Conservation (phyloP, 345 rosid genomes). For the Hirschfeldia incana region DNA sequence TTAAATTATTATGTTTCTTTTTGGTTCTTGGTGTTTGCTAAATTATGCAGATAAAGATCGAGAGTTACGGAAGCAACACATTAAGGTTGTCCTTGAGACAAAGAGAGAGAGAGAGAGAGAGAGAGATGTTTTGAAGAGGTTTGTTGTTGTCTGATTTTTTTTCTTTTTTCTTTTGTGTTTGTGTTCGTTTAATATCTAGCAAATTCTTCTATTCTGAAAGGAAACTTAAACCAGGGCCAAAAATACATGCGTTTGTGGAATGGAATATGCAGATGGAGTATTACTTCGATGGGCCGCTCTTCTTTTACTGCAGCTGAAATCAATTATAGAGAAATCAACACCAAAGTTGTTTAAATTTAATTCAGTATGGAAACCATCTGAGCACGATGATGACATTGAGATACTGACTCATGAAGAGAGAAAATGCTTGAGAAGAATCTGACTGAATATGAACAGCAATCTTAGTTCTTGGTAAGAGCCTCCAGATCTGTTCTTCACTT, state of each 20-base stretch:
- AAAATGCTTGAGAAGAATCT: no score
- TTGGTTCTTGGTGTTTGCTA: no score
- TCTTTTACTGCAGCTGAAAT: neutral
- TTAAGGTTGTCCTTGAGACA: neutral
- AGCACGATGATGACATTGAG: no score
- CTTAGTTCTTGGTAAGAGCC: no score
- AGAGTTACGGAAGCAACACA: neutral
- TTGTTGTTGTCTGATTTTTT: neutral
- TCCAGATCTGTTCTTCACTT: no score
- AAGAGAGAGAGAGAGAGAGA: neutral
- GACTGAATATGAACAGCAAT: no score
- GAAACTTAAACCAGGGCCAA: neutral
- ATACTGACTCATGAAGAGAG: no score
- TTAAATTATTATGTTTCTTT: no score
- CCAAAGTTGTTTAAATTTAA: neutral
- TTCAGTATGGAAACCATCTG: neutral
- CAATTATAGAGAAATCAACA: neutral
- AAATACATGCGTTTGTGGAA: neutral
- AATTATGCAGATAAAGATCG: neutral
- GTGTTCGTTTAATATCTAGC: neutral
- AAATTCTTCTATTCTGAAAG: no score
- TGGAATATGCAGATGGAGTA: neutral
- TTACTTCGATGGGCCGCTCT: neutral
- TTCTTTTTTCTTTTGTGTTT: neutral
- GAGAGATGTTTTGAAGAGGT: neutral